These are phyloP conservation scores for Picea glauca DNA, from an alignment of 75 land plant species.

Conservation along the genomic window DNA sequence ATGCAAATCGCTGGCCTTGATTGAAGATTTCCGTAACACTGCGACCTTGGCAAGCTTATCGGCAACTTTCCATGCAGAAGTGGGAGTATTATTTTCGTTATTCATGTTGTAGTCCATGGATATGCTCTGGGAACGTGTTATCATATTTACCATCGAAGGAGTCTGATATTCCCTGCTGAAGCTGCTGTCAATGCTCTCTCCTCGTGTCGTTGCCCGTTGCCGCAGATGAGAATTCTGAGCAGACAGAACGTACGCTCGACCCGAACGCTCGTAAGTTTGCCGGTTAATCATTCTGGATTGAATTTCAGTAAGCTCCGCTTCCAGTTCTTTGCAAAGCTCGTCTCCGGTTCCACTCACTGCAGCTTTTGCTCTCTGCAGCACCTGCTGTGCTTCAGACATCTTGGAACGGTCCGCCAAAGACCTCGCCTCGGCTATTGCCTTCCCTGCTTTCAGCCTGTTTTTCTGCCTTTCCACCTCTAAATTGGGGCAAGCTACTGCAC, in stretches of 20 bases:
- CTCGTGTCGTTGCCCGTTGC: slow-evolving; percentile 29
- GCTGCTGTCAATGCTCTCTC: slow-evolving; percentile 15
- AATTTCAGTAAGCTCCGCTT: slow-evolving; percentile 58
- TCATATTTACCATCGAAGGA: slow-evolving; percentile 22
- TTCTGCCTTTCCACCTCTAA: slow-evolving; percentile 44
- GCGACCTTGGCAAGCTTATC: slow-evolving; percentile 76
- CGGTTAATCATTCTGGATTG: slow-evolving; percentile 30
- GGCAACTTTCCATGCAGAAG: slow-evolving; percentile 68
- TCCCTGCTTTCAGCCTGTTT: slow-evolving; percentile 34
- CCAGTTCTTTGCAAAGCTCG: slow-evolving; percentile 24
- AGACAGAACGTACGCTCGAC: slow-evolving; percentile 32
- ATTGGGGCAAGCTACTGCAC: too few relatives aligned
- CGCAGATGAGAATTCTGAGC: slow-evolving; percentile 37
- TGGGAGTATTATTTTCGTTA: slow-evolving; percentile 6
- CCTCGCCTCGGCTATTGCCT: slow-evolving; percentile 69
- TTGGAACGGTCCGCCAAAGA: slow-evolving; percentile 48
- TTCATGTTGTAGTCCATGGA: slow-evolving; percentile 19
- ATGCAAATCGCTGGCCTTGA: slow-evolving; percentile 44
- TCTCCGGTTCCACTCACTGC: slow-evolving; percentile 35
- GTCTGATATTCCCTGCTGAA: slow-evolving; percentile 22
- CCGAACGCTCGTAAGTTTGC: slow-evolving; percentile 36
- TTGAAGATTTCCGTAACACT: slow-evolving; percentile 59
- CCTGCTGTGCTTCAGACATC: slow-evolving; percentile 34
- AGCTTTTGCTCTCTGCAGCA: slow-evolving; percentile 51
- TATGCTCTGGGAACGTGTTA: slow-evolving; percentile 33